Conservation (phyloP, 805 yeast species). For the Candida jianshihensis region DNA sequence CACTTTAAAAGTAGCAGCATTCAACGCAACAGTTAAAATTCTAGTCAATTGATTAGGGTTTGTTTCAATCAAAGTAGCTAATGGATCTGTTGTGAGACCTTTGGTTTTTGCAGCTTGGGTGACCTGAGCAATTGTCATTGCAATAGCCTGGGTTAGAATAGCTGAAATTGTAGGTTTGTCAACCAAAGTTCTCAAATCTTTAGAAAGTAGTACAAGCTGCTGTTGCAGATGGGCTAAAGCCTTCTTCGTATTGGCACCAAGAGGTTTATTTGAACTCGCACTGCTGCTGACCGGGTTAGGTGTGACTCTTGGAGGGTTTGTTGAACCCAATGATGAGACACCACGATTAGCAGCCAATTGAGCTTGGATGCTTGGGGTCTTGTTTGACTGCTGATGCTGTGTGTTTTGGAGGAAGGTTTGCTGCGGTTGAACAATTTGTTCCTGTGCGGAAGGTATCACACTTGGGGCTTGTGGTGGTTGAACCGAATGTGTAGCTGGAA, state of each 20-base stretch:
- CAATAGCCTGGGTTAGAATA: constrained; percentile 82
- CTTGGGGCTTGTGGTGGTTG: neutral
- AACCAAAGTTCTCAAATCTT: constrained; percentile 59
- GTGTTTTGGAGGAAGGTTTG: neutral
- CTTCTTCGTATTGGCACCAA: constrained; percentile 38
- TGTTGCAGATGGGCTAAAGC: constrained; percentile 81
- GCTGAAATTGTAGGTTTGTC: constrained; percentile 80
- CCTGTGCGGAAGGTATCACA: no score
- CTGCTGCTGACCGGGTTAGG: no score
- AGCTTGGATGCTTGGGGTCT: constrained; percentile 21
- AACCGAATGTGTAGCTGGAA: neutral
- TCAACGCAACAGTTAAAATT: constrained; percentile 72
- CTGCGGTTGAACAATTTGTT: neutral
- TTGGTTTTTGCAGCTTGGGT: constrained; percentile 82
- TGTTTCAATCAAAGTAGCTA: constrained; percentile 69
- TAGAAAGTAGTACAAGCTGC: constrained; percentile 73
- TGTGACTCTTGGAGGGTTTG: no score
- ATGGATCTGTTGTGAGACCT: constrained; percentile 72
- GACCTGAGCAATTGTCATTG: constrained; percentile 87
- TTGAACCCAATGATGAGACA: constrained; percentile 3
- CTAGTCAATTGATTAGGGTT: constrained; percentile 77
- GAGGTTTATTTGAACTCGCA: constrained; percentile 22
- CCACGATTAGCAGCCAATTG: constrained; percentile 29
- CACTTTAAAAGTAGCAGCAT: constrained; percentile 63
- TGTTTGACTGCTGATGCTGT: constrained; percentile 1